Evolutionary conservation across 139 green algal species (phyloP).

Genomic region (Chlorella sp.): DNA sequence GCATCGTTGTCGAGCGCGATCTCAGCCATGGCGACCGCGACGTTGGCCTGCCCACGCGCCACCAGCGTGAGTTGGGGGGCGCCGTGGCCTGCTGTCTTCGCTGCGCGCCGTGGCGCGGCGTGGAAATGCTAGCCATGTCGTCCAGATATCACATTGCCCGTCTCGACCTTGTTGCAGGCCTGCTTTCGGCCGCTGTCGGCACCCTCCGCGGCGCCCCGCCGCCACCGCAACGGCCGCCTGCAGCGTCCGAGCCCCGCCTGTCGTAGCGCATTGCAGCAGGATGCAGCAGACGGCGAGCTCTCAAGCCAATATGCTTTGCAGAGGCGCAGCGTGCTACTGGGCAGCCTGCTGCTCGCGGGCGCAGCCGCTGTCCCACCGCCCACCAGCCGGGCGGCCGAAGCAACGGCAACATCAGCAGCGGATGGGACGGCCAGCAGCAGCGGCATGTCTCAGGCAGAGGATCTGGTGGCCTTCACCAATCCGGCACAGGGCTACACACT

Average conservation of each 20-base stretch:
- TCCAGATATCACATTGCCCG: no score
- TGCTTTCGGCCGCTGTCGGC: conserved; percentile 1
- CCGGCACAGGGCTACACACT: conserved; percentile 21
- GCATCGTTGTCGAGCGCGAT: no score
- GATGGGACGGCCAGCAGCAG: not conserved
- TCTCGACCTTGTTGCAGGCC: not conserved
- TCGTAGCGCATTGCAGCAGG: not conserved
- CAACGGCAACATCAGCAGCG: not conserved
- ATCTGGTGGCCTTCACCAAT: conserved; percentile 18
- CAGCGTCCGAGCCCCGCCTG: not conserved
- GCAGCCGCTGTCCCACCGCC: not conserved
- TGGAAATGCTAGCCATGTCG: no score
- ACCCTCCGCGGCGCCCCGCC: not conserved
- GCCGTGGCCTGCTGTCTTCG: no score
- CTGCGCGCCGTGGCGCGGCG: no score
- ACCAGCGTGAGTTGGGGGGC: no score
- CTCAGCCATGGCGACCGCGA: no score
- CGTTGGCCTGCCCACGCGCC: no score
- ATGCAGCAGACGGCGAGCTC: not conserved
- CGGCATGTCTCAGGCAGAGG: not conserved
- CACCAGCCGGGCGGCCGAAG: not conserved
- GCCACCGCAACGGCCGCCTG: not conserved
- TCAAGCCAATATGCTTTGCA: not conserved
- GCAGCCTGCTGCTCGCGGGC: not conserved
- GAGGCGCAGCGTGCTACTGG: not conserved